phyloP scores from a whole-genome alignment of 139 green algal genomes.

The Auxenochlorella pyrenoidosa region DNA sequence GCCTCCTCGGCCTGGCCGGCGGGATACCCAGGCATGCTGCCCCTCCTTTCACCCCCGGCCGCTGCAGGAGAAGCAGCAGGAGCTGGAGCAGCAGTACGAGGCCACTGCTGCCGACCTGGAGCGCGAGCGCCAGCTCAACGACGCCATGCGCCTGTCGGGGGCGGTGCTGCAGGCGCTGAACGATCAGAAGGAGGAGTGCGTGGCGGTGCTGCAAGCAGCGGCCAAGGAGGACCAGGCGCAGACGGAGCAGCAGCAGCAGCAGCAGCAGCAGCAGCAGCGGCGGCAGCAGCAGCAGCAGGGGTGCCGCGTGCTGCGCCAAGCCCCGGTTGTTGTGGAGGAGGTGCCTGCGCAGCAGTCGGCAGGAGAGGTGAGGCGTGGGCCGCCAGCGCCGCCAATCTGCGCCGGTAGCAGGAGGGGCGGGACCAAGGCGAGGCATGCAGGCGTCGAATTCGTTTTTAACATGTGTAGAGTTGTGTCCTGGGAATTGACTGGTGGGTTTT shows the following conservation, averaged over 20 bases:
- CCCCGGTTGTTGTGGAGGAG: background rate
- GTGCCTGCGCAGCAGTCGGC: too few species aligned
- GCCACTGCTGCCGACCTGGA: background rate
- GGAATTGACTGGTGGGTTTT: too few species aligned
- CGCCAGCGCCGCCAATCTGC: too few species aligned
- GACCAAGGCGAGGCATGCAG: too few species aligned
- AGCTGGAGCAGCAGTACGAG: constrained; percentile 3
- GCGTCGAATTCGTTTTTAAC: too few species aligned
- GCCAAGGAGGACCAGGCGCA: background rate
- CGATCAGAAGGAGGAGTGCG: background rate
- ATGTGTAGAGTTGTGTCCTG: too few species aligned
- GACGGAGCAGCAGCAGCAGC: background rate
- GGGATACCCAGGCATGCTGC: too few species aligned
- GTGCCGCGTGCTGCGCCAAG: background rate
- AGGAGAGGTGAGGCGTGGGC: too few species aligned
- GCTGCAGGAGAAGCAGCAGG: constrained; percentile 14
- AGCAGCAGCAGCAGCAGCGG: background rate
- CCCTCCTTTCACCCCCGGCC: too few species aligned
- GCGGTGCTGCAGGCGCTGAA: background rate
- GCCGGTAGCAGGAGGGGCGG: too few species aligned
- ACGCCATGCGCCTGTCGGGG: background rate
- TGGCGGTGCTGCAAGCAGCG: background rate
- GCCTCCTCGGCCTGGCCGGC: too few species aligned
- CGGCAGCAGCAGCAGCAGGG: background rate
- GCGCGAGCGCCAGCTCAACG: background rate